These are phyloP conservation scores for Coemansia brasiliensis DNA, from an alignment of 192 early-diverging fungal genomes.

Conservation along the genomic window DNA sequence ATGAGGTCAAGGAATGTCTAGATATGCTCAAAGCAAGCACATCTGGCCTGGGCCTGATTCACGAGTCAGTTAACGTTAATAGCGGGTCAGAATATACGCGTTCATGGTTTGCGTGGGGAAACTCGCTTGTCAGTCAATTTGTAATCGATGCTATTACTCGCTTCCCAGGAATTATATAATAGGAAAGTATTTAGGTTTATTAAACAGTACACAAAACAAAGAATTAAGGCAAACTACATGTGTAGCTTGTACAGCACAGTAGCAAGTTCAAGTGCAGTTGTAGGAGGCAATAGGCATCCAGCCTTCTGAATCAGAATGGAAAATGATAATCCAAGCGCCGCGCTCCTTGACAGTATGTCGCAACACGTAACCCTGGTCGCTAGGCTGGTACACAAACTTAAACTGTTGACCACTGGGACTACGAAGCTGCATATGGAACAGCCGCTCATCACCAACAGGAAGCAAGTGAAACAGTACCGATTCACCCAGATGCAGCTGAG, in stretches of 20 bases:
- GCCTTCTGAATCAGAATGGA: slow-evolving; percentile 52
- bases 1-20: slow-evolving; percentile 59
- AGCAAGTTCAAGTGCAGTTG: slow-evolving; percentile 33
- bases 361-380: slow-evolving; percentile 56
- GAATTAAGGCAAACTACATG: neutral
- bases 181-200: neutral
- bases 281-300: slow-evolving; percentile 57
- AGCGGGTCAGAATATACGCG: slow-evolving; percentile 35
- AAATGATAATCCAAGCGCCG: slow-evolving; percentile 57
- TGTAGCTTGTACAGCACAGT: neutral
- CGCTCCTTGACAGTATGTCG: slow-evolving; percentile 55
- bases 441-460: slow-evolving; percentile 52
- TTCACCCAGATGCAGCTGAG: slow-evolving; percentile 49
- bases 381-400: slow-evolving; percentile 59
- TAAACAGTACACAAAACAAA: too few relatives aligned
- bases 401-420: slow-evolving; percentile 50
- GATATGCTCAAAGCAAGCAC: slow-evolving; percentile 57
- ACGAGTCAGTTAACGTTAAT: slow-evolving; percentile 62
- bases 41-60: slow-evolving; percentile 62
- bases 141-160: slow-evolving; percentile 33
- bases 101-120: slow-evolving; percentile 53
- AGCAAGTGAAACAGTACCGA: slow-evolving; percentile 49
- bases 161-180: slow-evolving; percentile 47
- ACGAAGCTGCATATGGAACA: slow-evolving; percentile 55
- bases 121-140: slow-evolving; percentile 37